Evolutionary conservation across 306 rosid genomes (phyloP), one percentile per base, ranked within the genome.

Genomic region (Prunus campanulata): DNA sequence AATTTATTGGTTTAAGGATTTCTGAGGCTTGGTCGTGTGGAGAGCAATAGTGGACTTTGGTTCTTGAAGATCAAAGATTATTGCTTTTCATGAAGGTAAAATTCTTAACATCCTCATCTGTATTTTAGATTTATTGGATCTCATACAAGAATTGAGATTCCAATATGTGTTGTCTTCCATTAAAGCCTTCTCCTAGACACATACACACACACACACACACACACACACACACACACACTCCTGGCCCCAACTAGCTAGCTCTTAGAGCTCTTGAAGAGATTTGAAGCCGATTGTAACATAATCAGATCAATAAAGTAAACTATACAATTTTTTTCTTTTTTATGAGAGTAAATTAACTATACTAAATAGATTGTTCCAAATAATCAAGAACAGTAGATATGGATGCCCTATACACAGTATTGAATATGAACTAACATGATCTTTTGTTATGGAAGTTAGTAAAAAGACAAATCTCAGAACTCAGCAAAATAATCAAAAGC

Each of bases 41-140:
- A 39, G 16, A 20, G 62, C 74, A 70, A 30, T 19, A 0, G 63
- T 52, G 48, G 49, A 52, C 2, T 19, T 16, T 16, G 35, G 54
- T 20, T 54, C 51, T 55, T 71, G 49, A 70, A 70, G 74, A 52
- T 54, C 19, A 70, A 47, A 10, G 55, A 14, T 68, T 68, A n/a
- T 18, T 48, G 25, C 59, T 69, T 49, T 29, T n/a, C 25, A 25
- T 8, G 8, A 14, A 68, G 54, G 66, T 55, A 55, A 35, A 54
- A 29, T 4, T 39, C 20, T 32, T 35, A 13, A 3, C 30, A 60
- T 2, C 19, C 60, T 8, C 19, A 20, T 47, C n/a, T 39, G 25
- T 35, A 71, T 35, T 54, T 7, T 3, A 12, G 9, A 39, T 20
- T 24, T 11, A 71, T 27, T 49, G 24, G n/a, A 24, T 68, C 48